Evolutionary conservation across 2,329 filamentous ascomycete genomes (phyloP).

Genomic region (Verticillium dahliae): DNA sequence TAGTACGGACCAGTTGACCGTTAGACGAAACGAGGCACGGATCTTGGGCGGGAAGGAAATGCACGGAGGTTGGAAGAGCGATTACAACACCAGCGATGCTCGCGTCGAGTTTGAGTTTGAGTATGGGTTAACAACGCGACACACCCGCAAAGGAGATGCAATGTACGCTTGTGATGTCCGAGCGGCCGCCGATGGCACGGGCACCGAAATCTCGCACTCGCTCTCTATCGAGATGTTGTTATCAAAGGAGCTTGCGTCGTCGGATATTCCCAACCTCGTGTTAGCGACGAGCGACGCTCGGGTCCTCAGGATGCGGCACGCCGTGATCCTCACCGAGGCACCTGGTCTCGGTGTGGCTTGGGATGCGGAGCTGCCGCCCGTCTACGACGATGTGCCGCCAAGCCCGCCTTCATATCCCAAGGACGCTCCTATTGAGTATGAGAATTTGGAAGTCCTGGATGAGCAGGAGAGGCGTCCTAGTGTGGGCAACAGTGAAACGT

Average conservation of each 20-base stretch:
- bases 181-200: conserved; percentile 64
- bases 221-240: conserved; percentile 90
- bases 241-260: conserved; percentile 78
- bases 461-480: background rate
- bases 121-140: conserved; percentile 43
- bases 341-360: conserved; percentile 85
- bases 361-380: conserved; percentile 91
- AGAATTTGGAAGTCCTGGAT: conserved; percentile 28
- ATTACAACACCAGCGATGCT: conserved; percentile 44
- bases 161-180: conserved; percentile 69
- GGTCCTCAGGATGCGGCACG: conserved; percentile 88
- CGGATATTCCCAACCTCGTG: conserved; percentile 58
- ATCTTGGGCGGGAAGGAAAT: conserved; percentile 76
- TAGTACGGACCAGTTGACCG: conserved; percentile 48
- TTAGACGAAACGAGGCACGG: conserved; percentile 67
- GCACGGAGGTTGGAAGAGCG: conserved; percentile 84
- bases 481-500: background rate
- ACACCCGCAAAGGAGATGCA: background rate
- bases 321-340: conserved; percentile 71
- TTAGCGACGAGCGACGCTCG: conserved; percentile 85
- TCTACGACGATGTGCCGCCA: conserved; percentile 87
- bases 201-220: conserved; percentile 74
- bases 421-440: conserved; percentile 30
- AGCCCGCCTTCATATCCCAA: conserved; percentile 68
- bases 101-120: conserved; percentile 76